phyloP scores from a whole-genome alignment of 352 stramenopile species.

The Pythium insidiosum region DNA sequence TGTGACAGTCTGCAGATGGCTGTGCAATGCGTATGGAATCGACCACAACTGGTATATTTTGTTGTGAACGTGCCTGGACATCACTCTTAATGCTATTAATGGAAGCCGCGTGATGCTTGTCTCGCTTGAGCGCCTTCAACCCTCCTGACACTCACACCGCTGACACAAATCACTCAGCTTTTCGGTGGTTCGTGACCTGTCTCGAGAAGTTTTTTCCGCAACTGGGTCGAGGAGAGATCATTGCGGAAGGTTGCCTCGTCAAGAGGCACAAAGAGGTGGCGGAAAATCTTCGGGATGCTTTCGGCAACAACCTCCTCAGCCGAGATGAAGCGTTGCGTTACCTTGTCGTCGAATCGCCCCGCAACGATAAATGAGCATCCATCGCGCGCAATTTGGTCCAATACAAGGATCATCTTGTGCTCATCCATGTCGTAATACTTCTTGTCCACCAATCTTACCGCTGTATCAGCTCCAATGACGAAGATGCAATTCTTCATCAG shows the following conservation, averaged over 20 bases:
- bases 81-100: too few species aligned
- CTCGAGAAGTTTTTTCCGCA: too few species aligned
- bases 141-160: too few species aligned
- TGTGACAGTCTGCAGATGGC: too few species aligned
- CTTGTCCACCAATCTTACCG: slow-evolving; percentile 78
- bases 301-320: slow-evolving; percentile 45
- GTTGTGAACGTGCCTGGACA: too few species aligned
- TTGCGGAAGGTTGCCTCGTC: slow-evolving; percentile 70
- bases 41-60: too few species aligned
- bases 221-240: slow-evolving; percentile 84
- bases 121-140: too few species aligned
- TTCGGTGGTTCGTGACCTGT: too few species aligned
- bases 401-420: slow-evolving; percentile 62
- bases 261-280: slow-evolving; percentile 61
- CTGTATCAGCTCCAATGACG: slow-evolving; percentile 86
- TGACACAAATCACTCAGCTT: too few species aligned
- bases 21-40: too few species aligned
- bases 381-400: slow-evolving; percentile 53
- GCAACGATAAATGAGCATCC: slow-evolving; percentile 85
- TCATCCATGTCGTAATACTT: slow-evolving; percentile 86
- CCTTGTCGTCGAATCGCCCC: slow-evolving; percentile 60
- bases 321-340: slow-evolving; percentile 35
- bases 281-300: slow-evolving; percentile 35
- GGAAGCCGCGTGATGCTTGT: too few species aligned
- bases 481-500: slow-evolving; percentile 75